Base-by-base conservation (phyloP, 2,329 filamentous ascomycete genomes). In the Aspergillus thermomutatus region DNA sequence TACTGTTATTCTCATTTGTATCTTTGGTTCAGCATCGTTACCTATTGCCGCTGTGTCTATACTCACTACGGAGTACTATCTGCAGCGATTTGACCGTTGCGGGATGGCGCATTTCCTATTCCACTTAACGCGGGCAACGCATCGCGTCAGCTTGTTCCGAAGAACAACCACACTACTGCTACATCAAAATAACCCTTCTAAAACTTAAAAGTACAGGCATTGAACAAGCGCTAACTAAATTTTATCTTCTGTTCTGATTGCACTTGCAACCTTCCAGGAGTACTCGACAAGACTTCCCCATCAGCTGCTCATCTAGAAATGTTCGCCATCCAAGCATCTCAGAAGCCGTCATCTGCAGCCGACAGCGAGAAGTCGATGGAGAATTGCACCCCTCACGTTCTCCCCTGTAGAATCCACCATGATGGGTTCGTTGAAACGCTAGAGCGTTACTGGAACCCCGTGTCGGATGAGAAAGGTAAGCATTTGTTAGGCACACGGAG, bases 361-460 rank as follows among this genome's bases (percentile, higher is more conserved):
- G 60, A 63, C n/a, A 59, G 59, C 34, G 55, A 60, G 17, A 52
- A 61, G 3, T 59, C 65, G 34, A 59, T 56, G 4, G 58, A 61
- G 17, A 79, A 80, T 57, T 79, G 79, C 54, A 84, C 80, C 0
- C 83, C 88, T 3, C 88, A 96, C 67, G 77, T 96, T 21, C 80
- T 97, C 14, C 92, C 92, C 3, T 94, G 90, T 66, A 84, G 85
- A 54, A 85, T 97, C 68, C 83, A 92, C 66, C 88, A 95, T 72
- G 85, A 89, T 64, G 92, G 92, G 1, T 80, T 86, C 1, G 79
- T 93, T 53, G 82, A 86, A 51, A 79, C 85, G 1, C 77, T 83
- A 4, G 73, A 83, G 23, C 79, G 85, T 46, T 91, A 90, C 70
- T 97, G 92, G 91, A 80, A 77, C 5, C 89, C 90, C 0, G 73